These are phyloP conservation scores for Tricholoma flavovirens DNA, from an alignment of 768 basidiomycete genomes.

Conservation along the genomic window DNA sequence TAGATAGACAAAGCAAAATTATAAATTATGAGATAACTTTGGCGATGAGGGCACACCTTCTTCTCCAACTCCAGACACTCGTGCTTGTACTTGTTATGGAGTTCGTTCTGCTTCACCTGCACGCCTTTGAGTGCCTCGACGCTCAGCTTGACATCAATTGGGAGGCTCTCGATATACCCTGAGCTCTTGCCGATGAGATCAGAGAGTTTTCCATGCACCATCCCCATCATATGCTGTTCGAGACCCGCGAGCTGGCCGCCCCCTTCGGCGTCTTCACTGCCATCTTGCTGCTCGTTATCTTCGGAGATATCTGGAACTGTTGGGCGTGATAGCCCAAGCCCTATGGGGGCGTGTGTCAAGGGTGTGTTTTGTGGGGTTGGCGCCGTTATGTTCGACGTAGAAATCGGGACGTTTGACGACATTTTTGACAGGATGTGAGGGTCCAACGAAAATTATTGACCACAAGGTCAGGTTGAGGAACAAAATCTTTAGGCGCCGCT, in stretches of 20 bases:
- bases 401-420: conserved; percentile 68
- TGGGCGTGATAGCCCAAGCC: conserved; percentile 74
- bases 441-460: neutral
- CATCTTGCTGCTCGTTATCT: conserved; percentile 67
- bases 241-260: conserved; percentile 31
- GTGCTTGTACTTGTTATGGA: conserved; percentile 91
- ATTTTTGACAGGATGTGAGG: conserved; percentile 27
- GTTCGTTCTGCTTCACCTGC: conserved; percentile 84
- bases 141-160: conserved; percentile 72
- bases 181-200: conserved; percentile 86
- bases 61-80: conserved; percentile 95
- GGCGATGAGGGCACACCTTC: conserved; percentile 53
- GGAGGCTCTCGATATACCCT: conserved; percentile 90
- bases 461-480: neutral
- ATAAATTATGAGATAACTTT: conserved; percentile 3
- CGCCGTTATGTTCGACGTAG: conserved; percentile 59
- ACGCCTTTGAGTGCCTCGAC: conserved; percentile 92
- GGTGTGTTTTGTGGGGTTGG: conserved; percentile 96
- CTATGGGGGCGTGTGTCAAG: conserved; percentile 74
- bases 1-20: conserved; percentile 21
- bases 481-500: neutral
- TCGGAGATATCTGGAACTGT: conserved; percentile 86
- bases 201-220: conserved; percentile 86
- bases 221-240: conserved; percentile 66
- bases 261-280: conserved; percentile 34